A percentile compares a stretch with the other conserved stretches of the same genome.
These are phyloP conservation scores for Aspergillus saccharolyticus DNA, from an alignment of 495 filamentous ascomycete species.

Conservation along the genomic window DNA sequence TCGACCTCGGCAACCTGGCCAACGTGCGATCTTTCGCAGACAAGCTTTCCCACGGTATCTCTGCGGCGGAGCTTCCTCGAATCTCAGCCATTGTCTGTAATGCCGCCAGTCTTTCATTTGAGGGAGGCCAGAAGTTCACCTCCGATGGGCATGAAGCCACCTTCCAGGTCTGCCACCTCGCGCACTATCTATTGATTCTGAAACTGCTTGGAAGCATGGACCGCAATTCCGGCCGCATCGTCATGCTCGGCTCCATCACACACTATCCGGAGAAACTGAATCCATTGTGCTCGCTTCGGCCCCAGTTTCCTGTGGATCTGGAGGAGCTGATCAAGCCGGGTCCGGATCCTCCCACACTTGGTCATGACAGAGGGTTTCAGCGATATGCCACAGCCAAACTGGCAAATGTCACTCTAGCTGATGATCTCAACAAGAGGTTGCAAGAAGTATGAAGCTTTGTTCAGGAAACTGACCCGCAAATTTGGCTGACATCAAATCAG, in stretches of 20 bases:
- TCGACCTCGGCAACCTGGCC: too few species aligned
- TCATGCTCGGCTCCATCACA: slow-evolving; percentile 37
- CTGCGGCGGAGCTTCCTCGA: slow-evolving; percentile 25
- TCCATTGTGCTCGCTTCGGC: slow-evolving; percentile 26
- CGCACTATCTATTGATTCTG: slow-evolving; percentile 40
- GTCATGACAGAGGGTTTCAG: slow-evolving; percentile 37
- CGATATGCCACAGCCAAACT: slow-evolving; percentile 44
- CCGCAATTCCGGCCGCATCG: slow-evolving; percentile 28
- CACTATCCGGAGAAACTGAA: slow-evolving; percentile 38
- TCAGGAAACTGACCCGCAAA: background rate
- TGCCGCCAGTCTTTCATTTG: slow-evolving; percentile 40
- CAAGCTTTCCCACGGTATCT: too few species aligned
- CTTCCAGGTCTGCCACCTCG: slow-evolving; percentile 41
- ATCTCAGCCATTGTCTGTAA: slow-evolving; percentile 43
- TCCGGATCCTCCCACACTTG: slow-evolving; percentile 18
- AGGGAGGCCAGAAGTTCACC: slow-evolving; percentile 30
- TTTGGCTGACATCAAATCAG: slow-evolving; percentile 3
- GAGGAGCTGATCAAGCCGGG: slow-evolving; percentile 25
- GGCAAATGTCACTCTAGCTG: slow-evolving; percentile 37
- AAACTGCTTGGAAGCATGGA: slow-evolving; percentile 40
- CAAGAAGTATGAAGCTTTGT: slow-evolving; percentile 16
- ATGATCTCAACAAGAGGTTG: slow-evolving; percentile 38
- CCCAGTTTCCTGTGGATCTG: slow-evolving; percentile 19
- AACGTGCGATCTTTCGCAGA: too few species aligned
- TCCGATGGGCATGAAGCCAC: slow-evolving; percentile 39